These are phyloP conservation scores for Dothideomycetidae sp. DNA, from an alignment of 2,329 filamentous ascomycete species.

Conservation along the genomic window DNA sequence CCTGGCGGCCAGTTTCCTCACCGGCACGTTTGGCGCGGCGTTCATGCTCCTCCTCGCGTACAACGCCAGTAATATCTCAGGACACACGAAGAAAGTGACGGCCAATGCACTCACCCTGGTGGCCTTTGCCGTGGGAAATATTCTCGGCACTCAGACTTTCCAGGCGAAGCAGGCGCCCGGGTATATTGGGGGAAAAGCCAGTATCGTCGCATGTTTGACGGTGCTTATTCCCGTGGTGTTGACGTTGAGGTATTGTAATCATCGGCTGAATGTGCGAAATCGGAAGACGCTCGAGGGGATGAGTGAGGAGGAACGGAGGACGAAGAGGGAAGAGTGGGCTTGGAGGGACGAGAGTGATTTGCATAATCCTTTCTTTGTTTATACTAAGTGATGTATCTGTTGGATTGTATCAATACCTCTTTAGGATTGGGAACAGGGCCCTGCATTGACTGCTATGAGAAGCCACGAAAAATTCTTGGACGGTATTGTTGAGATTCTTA, in stretches of 20 bases:
- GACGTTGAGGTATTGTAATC: constrained; percentile 21
- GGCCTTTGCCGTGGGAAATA: constrained; percentile 30
- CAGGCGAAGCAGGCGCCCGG: constrained; percentile 28
- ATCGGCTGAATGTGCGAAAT: constrained; percentile 18
- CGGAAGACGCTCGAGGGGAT: constrained; percentile 16
- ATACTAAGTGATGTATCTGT: constrained; percentile 14
- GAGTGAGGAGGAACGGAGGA: constrained; percentile 17
- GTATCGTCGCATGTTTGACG: constrained; percentile 15
- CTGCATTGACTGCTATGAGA: too few species aligned
- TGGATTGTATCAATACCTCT: too few species aligned
- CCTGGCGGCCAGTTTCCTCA: constrained; percentile 21
- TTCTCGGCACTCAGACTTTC: constrained; percentile 33
- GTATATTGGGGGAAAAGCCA: constrained; percentile 17
- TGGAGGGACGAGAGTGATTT: constrained; percentile 14
- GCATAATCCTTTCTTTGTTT: constrained; percentile 14
- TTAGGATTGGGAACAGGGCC: too few species aligned
- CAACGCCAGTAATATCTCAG: constrained; percentile 34
- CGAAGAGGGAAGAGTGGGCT: constrained; percentile 18
- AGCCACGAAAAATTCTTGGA: too few species aligned
- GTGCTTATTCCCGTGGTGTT: constrained; percentile 20
- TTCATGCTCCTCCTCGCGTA: constrained; percentile 29
- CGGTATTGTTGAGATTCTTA: too few species aligned
- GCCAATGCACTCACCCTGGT: constrained; percentile 34
- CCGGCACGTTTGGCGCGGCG: constrained; percentile 23
- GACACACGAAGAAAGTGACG: constrained; percentile 38